Evolutionary conservation across 225 moss, liverwort and hornwort genomes (phyloP), one percentile per base, ranked within the genome.

Genomic region (Pseudisothecium myosuroides): DNA sequence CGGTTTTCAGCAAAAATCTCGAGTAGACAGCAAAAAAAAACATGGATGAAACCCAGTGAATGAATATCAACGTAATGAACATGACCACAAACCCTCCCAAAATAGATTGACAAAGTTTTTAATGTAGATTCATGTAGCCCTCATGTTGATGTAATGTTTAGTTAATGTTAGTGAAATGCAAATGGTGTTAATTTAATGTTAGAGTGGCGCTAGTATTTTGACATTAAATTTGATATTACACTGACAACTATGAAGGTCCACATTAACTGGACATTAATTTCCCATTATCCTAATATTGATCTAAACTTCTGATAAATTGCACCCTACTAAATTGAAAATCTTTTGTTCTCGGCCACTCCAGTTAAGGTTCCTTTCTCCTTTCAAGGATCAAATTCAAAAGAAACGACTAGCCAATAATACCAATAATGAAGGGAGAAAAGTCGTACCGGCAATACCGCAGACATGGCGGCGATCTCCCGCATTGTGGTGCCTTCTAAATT

Each of bases 401-500:
- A 83, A 73, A 78, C 60, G 29, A 83, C 31, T 34, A 69, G 55
- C 54, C 29, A 71, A 31, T 59, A 71, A 36, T 69, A 83, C 31
- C 58, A 90, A 16, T 64, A 85, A 74, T 67, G 41, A 55, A 82
- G 68, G 14, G 8, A 87, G 32, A 80, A 80, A 73, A 90, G 36
- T 28, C 85, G 26, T 86, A 97, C 96, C 75, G 97, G 95, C 31
- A 98, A 89, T 34, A 98, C 86, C 60, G 95, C 96, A 39, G 97
- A 96, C 90, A 98, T 77, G 73, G 90, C 94, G 11, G 94, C 95
- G 76, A 98, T 95, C 91, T 98, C 98, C 88, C 92, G 89, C 97
- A 97, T 97, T 34, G 96, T 96, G 50, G 98, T 96, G 84, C 97
- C 97, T 82, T 95, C 89, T 89, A 98, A 92, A 91, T 98, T 96